These are phyloP conservation scores for Gossypium gossypioides DNA, from an alignment of 441 rosid species.

Conservation along the genomic window DNA sequence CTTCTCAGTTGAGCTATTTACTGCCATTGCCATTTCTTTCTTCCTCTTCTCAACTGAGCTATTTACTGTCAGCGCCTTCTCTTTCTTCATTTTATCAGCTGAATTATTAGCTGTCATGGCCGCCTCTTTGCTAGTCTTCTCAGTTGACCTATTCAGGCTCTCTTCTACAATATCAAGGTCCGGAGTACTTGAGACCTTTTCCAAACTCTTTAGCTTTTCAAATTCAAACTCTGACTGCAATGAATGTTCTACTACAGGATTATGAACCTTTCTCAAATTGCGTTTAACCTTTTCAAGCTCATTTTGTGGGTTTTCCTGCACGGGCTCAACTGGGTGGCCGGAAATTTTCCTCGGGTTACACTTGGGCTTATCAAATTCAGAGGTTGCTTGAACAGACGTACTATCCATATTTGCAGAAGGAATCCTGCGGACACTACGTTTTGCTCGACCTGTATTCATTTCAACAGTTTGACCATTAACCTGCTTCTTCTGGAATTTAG, in stretches of 20 bases:
- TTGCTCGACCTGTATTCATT: slow-evolving; percentile 52
- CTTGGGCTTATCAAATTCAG: slow-evolving; percentile 66
- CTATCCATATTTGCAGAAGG: slow-evolving; percentile 47
- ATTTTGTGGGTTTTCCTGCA: slow-evolving; percentile 58
- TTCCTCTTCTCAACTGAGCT: slow-evolving; percentile 20
- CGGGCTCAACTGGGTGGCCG: slow-evolving; percentile 38
- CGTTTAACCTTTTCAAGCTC: slow-evolving; percentile 89
- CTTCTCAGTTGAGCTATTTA: slow-evolving; percentile 22
- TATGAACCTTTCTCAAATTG: slow-evolving; percentile 76
- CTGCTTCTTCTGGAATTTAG: slow-evolving; percentile 46
- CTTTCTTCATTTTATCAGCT: slow-evolving; percentile 27
- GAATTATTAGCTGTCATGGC: slow-evolving; percentile 5
- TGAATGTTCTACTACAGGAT: slow-evolving; percentile 50
- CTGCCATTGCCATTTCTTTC: slow-evolving; percentile 19
- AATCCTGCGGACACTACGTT: slow-evolving; percentile 51
- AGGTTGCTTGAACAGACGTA: slow-evolving; percentile 27
- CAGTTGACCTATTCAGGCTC: slow-evolving; percentile 13
- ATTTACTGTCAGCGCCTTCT: slow-evolving; percentile 11
- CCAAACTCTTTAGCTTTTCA: slow-evolving; percentile 52
- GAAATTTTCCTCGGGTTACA: slow-evolving; percentile 50
- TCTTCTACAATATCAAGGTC: slow-evolving; percentile 27
- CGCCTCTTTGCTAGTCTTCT: slow-evolving; percentile 28
- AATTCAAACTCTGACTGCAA: slow-evolving; percentile 43
- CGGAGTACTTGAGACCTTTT: slow-evolving; percentile 30
- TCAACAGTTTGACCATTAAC: slow-evolving; percentile 39